Percentiles rank a stretch among this genome's conserved stretches.
These are phyloP conservation scores for Nicotiana undulata DNA, from an alignment of 257 asterid species.

Conservation along the genomic window DNA sequence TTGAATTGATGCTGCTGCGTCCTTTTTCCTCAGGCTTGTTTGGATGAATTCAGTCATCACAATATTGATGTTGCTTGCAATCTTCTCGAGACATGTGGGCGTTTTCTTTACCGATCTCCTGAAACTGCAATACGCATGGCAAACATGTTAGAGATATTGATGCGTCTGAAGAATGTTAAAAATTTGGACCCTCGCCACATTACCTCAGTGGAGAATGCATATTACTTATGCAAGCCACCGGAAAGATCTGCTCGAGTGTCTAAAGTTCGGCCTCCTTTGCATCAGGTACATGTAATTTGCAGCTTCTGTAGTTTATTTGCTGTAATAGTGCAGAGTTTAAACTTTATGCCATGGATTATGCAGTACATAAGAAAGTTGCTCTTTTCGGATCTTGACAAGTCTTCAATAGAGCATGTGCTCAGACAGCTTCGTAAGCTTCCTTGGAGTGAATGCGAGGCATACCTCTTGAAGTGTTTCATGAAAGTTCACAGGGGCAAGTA, in stretches of 20 bases:
- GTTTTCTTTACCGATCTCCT: conserved; percentile 93
- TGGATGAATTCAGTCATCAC: conserved; percentile 97
- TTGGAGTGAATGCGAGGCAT: conserved; percentile 84
- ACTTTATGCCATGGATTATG: conserved; percentile 18
- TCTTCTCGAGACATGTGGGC: conserved; percentile 99
- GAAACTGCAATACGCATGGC: conserved; percentile 92
- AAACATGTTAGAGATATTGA: conserved; percentile 93
- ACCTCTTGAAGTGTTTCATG: conserved; percentile 90
- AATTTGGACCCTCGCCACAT: conserved; percentile 99
- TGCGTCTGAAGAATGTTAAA: conserved; percentile 97
- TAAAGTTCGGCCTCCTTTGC: conserved; percentile 92
- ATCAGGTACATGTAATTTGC: conserved; percentile 53
- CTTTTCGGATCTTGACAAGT: conserved; percentile 93
- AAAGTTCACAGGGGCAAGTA: conserved; percentile 98
- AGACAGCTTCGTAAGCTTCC: conserved; percentile 94
- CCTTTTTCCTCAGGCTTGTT: conserved; percentile 62
- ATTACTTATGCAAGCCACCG: conserved; percentile 96
- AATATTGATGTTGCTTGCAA: conserved; percentile 96
- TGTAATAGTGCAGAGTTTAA: conserved; percentile 13
- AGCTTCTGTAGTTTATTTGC: conserved; percentile 7
- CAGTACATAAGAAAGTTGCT: conserved; percentile 95
- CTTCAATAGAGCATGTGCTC: conserved; percentile 83
- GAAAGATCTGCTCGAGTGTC: conserved; percentile 98
- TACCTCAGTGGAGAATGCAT: conserved; percentile 94
- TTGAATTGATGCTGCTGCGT: background rate